A percentile compares a stretch with the other conserved stretches of the same genome.
Evolutionary conservation across 148 eudicot genomes (phyloP).

Genomic region (Selenicereus undatus): DNA sequence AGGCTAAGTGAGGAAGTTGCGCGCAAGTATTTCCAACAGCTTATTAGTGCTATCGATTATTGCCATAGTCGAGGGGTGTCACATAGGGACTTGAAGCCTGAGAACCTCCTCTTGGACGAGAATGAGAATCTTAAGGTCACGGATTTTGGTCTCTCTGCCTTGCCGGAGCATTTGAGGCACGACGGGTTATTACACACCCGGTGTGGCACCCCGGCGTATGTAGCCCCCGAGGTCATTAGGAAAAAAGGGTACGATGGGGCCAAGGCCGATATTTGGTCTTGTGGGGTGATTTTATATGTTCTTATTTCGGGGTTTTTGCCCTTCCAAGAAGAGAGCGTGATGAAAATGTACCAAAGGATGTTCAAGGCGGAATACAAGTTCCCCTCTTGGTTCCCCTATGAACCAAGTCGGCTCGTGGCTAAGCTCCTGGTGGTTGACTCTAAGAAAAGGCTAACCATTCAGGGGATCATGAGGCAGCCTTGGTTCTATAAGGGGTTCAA

Average conservation of each 20-base stretch:
- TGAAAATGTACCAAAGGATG: slow-evolving; percentile 61
- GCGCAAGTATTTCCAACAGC: slow-evolving; percentile 55
- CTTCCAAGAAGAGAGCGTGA: slow-evolving; percentile 55
- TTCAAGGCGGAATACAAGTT: slow-evolving; percentile 56
- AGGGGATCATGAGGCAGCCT: slow-evolving; percentile 43
- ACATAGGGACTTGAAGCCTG: slow-evolving; percentile 52
- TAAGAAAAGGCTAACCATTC: slow-evolving; percentile 40
- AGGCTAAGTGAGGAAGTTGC: slow-evolving; percentile 47
- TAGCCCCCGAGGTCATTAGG: slow-evolving; percentile 67
- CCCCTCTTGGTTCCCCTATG: slow-evolving; percentile 63
- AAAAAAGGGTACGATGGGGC: slow-evolving; percentile 66
- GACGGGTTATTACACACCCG: slow-evolving; percentile 69
- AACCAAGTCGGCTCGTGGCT: slow-evolving; percentile 49
- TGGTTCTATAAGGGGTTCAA: slow-evolving; percentile 54
- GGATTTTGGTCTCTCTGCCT: slow-evolving; percentile 68
- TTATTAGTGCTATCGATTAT: slow-evolving; percentile 43
- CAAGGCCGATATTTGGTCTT: slow-evolving; percentile 73
- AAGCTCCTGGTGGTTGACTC: slow-evolving; percentile 58
- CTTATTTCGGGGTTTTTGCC: slow-evolving; percentile 63
- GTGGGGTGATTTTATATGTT: slow-evolving; percentile 63
- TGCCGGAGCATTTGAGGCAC: slow-evolving; percentile 55
- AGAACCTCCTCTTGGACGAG: slow-evolving; percentile 54
- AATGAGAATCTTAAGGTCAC: slow-evolving; percentile 53
- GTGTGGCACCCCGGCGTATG: slow-evolving; percentile 82
- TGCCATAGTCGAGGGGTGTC: slow-evolving; percentile 56